These are phyloP conservation scores for Melampsora americana DNA, from an alignment of 1,284 basidiomycete species.

Conservation along the genomic window DNA sequence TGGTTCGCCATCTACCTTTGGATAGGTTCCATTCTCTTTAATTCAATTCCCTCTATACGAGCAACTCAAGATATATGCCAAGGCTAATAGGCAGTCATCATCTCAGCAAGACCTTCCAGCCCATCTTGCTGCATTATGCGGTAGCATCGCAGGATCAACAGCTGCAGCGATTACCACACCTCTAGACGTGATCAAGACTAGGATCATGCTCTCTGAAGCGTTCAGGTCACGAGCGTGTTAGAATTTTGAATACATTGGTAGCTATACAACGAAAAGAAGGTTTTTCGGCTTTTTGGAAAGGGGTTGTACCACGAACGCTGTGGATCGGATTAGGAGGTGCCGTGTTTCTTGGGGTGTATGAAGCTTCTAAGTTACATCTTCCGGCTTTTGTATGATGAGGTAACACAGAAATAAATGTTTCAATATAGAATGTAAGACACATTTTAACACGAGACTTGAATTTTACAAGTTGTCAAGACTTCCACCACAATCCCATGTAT, in stretches of 20 bases:
- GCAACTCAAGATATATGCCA: slow-evolving; percentile 65
- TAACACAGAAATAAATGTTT: no score
- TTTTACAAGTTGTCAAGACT: no score
- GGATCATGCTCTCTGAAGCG: slow-evolving; percentile 89
- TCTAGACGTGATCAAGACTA: slow-evolving; percentile 91
- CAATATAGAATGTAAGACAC: no score
- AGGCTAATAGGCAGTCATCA: slow-evolving; percentile 57
- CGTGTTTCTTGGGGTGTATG: slow-evolving; percentile 92
- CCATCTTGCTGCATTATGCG: slow-evolving; percentile 76
- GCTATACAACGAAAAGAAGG: slow-evolving; percentile 73
- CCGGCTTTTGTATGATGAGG: background rate
- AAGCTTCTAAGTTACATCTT: slow-evolving; percentile 54
- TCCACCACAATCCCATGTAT: no score
- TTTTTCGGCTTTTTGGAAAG: slow-evolving; percentile 71
- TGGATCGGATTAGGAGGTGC: slow-evolving; percentile 97
- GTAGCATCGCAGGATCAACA: slow-evolving; percentile 82
- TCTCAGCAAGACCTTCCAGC: slow-evolving; percentile 65
- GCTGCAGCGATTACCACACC: slow-evolving; percentile 91
- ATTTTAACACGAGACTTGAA: no score
- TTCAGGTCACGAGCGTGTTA: slow-evolving; percentile 57
- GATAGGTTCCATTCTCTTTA: slow-evolving; percentile 91
- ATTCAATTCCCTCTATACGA: slow-evolving; percentile 97
- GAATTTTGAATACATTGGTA: slow-evolving; percentile 20
- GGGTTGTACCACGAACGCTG: slow-evolving; percentile 82
- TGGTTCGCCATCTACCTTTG: slow-evolving; percentile 22